These are phyloP conservation scores for Penicillium longicatenatum DNA, from an alignment of 495 filamentous ascomycete species.

Conservation along the genomic window DNA sequence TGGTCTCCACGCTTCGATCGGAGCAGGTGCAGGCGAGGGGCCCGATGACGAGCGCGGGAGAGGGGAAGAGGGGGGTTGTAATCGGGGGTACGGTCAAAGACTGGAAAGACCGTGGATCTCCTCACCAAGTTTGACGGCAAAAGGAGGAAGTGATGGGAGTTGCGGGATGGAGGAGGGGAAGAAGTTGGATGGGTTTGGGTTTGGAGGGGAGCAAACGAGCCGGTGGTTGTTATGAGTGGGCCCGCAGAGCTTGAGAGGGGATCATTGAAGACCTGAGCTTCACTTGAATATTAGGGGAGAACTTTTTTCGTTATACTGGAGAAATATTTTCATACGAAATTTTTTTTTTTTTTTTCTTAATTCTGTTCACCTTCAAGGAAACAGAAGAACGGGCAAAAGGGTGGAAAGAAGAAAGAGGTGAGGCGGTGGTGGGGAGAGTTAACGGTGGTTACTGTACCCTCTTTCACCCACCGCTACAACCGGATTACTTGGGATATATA, in stretches of 20 bases:
- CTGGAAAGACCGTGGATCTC: slow-evolving; percentile 11
- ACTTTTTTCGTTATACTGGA: neutral
- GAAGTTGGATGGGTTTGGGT: slow-evolving; percentile 27
- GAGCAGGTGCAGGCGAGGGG: slow-evolving; percentile 22
- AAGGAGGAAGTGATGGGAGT: slow-evolving; percentile 6
- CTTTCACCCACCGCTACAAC: slow-evolving; percentile 1
- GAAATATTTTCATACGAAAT: neutral
- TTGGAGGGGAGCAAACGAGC: slow-evolving; percentile 28
- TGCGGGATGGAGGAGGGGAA: slow-evolving; percentile 16
- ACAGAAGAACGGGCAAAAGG: neutral
- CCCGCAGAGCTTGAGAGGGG: slow-evolving; percentile 30
- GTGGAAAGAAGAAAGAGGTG: slow-evolving; percentile 13
- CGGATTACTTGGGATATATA: neutral
- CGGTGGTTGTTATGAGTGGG: slow-evolving; percentile 30
- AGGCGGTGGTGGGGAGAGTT: slow-evolving; percentile 28
- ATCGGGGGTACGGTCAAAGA: neutral
- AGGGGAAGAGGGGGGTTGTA: slow-evolving; percentile 9
- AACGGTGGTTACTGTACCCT: neutral
- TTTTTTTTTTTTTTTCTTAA: neutral
- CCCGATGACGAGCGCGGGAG: slow-evolving; percentile 24
- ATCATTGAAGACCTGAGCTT: slow-evolving; percentile 15
- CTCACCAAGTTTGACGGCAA: slow-evolving; percentile 10
- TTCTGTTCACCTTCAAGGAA: neutral
- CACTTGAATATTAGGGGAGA: neutral
- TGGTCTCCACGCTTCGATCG: slow-evolving; percentile 15